Conservation (phyloP, 108 stramenopile genomes). For the Nitzschia putrida region DNA sequence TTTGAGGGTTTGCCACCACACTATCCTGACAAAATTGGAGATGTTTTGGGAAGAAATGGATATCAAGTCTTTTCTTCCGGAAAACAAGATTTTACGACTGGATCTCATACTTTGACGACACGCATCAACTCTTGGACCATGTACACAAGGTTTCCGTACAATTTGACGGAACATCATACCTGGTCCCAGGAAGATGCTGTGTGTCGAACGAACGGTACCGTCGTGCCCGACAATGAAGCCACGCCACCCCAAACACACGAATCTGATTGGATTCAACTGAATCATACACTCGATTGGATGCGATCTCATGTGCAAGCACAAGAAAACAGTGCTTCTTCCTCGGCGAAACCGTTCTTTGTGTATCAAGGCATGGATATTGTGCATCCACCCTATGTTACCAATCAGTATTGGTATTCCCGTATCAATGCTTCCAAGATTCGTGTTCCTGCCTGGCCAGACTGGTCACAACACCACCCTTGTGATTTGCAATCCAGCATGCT, state of each 20-base stretch:
- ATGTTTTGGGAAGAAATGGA: constrained; percentile 15
- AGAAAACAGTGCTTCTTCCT: too few relatives aligned
- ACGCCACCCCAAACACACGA: not conserved
- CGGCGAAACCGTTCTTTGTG: constrained; percentile 30
- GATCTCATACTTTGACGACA: constrained; percentile 20
- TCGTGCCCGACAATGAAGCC: not conserved
- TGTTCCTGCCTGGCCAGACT: constrained; percentile 19
- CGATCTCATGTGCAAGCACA: not conserved
- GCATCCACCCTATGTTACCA: constrained; percentile 39
- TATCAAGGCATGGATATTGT: constrained; percentile 42
- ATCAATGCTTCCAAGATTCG: constrained; percentile 22
- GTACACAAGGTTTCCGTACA: constrained; percentile 24
- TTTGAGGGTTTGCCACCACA: constrained; percentile 34
- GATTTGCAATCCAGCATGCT: constrained; percentile 36
- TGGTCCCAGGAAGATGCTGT: constrained; percentile 16
- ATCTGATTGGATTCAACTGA: constrained; percentile 23
- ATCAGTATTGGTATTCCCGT: constrained; percentile 13
- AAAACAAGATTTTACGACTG: constrained; percentile 26
- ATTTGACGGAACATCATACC: constrained; percentile 4
- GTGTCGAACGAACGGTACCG: constrained; percentile 21
- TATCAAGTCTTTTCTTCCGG: constrained; percentile 13
- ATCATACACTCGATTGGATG: constrained; percentile 31
- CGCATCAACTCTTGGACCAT: constrained; percentile 26
- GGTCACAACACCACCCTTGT: constrained; percentile 15
- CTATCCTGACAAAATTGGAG: constrained; percentile 7